Base-by-base conservation (phyloP, 1,284 basidiomycete species). In the Tremellales sp. region DNA sequence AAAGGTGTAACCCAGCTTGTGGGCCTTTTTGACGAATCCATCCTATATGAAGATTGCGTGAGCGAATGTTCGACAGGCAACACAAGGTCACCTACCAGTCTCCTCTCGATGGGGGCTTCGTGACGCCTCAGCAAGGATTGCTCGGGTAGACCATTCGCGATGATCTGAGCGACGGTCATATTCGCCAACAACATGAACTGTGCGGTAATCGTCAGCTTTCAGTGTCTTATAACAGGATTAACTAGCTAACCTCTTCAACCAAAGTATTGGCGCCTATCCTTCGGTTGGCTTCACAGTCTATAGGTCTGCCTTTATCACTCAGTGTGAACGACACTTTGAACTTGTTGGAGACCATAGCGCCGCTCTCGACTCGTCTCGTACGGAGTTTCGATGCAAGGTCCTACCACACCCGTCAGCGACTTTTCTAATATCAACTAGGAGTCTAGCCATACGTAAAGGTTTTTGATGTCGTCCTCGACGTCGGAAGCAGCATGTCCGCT, bases 131-230 rank as follows among this genome's bases (percentile, higher is more conserved):
- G 81, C 26, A 99, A 79, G 16, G 94, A 88, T 68, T 97, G 89
- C 66, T 98, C 94, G 29, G 94, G 92, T 34, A 97, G 79, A 55
- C 91, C 85, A 29, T 91, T 85, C 19, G 92, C 94, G 58, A 97
- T 84, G 64, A 93, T 85, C 63, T 92, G 87, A 5, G 94, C 92
- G 27, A 94, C 87, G 6, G 90, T 78, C 32, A 84, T 83, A 68
- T 98, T 98, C 54, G 88, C 84, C 48, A 92, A 77, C 6, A 98
- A 74, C 90, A 97, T 97, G 74, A 94, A 93, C 86, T 92, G 46
- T 14, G 16, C 25, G 34, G 28, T n/a, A 35, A 40, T 21, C 29
- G 25, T 49, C 48, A 57, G 48, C 21, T n/a, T 19, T 14, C 19
- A 2, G 16, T 21, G 9, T 10, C n/a, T n/a, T 39, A 13, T 2